A percentile compares a stretch with the other conserved stretches of the same genome.
These are phyloP conservation scores for Sungouiella thailandica DNA, from an alignment of 805 yeast species.

Conservation along the genomic window DNA sequence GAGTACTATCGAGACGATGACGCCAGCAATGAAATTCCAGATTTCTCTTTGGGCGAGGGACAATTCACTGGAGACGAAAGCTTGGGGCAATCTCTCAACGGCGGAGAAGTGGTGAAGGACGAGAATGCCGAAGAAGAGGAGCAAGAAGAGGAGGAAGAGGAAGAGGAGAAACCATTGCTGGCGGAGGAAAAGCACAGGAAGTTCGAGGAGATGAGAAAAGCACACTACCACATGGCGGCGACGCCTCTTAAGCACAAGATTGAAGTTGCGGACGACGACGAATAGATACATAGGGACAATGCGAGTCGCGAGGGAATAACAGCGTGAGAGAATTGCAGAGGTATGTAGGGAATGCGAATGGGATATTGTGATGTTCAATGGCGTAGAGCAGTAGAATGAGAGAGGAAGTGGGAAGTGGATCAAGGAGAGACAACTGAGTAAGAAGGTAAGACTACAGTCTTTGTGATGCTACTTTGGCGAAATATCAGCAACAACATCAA, in stretches of 20 bases:
- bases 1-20: conserved; percentile 71
- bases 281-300: too few relatives aligned
- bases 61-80: conserved; percentile 32
- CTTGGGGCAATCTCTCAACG: conserved; percentile 29
- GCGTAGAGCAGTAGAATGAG: too few relatives aligned
- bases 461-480: too few relatives aligned
- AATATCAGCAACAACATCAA: too few relatives aligned
- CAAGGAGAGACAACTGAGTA: too few relatives aligned
- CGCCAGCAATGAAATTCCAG: conserved; percentile 36
- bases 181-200: conserved; percentile 59
- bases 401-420: too few relatives aligned
- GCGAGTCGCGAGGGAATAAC: too few relatives aligned
- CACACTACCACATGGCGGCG: conserved; percentile 66
- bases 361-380: too few relatives aligned
- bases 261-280: conserved; percentile 1
- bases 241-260: conserved; percentile 37
- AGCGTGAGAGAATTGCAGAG: too few relatives aligned
- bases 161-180: conserved; percentile 31
- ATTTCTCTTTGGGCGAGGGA: conserved; percentile 55
- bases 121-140: conserved; percentile 22
- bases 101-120: conserved; percentile 34
- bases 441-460: too few relatives aligned
- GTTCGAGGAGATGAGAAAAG: conserved; percentile 76
- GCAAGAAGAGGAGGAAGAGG: conserved; percentile 35
- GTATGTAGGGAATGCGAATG: too few relatives aligned